These are phyloP conservation scores for Claviceps digitariae DNA, from an alignment of 2,329 filamentous ascomycete species.

Conservation along the genomic window DNA sequence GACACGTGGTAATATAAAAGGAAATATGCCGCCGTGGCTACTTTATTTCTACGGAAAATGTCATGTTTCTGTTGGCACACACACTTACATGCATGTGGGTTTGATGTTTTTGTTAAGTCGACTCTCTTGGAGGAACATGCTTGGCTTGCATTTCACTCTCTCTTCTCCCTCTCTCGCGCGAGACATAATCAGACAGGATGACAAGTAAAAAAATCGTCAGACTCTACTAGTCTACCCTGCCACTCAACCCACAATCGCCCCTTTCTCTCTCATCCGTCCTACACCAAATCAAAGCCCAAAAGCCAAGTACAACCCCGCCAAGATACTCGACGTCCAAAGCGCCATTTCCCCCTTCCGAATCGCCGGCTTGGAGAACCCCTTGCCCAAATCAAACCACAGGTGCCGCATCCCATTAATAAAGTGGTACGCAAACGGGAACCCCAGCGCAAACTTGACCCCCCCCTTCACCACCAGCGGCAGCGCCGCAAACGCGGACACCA, in stretches of 20 bases:
- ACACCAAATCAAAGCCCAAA: slow-evolving; percentile 29
- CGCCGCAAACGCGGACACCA: slow-evolving; percentile 46
- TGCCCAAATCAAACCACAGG: slow-evolving; percentile 36
- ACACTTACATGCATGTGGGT: not conserved
- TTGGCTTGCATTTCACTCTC: not conserved
- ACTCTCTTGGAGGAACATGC: not conserved
- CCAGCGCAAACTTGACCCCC: slow-evolving; percentile 38
- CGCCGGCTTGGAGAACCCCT: slow-evolving; percentile 34
- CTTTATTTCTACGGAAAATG: not conserved
- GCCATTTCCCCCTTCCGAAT: slow-evolving; percentile 33
- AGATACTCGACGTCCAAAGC: slow-evolving; percentile 34
- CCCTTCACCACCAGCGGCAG: slow-evolving; percentile 48
- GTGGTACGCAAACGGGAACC: slow-evolving; percentile 49
- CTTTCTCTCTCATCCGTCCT: not conserved
- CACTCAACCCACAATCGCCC: no score
- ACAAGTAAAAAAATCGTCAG: not conserved
- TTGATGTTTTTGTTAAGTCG: no score
- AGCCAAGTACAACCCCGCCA: slow-evolving; percentile 30
- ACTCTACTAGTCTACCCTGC: no score
- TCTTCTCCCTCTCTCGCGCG: no score
- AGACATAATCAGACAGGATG: no score
- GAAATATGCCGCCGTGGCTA: not conserved
- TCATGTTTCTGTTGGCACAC: not conserved
- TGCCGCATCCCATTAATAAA: slow-evolving; percentile 42
- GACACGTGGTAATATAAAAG: no score